Evolutionary conservation across 2,329 filamentous ascomycete genomes (phyloP).

Genomic region (Setomelanomma holmii): DNA sequence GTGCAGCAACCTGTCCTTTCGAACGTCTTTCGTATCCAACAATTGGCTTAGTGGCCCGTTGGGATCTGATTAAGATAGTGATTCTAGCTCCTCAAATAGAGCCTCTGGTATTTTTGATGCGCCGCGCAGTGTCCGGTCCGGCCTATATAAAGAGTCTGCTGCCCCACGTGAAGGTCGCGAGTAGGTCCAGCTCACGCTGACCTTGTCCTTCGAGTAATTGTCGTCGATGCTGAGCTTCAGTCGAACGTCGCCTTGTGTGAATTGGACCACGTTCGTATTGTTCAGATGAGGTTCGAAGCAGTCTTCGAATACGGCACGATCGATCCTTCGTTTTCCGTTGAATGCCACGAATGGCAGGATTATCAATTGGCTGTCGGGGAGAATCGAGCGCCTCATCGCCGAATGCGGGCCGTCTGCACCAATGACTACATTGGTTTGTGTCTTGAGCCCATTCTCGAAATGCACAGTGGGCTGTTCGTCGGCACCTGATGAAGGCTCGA

Average conservation of each 20-base stretch:
- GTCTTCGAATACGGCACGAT: conserved; percentile 28
- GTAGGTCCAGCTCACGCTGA: conserved; percentile 50
- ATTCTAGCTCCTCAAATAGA: conserved; percentile 44
- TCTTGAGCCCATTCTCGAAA: conserved; percentile 18
- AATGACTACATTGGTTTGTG: conserved; percentile 31
- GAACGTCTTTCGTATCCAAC: conserved; percentile 41
- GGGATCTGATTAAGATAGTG: conserved; percentile 25
- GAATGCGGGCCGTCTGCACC: conserved; percentile 52
- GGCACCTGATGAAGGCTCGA: conserved; percentile 9
- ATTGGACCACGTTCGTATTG: conserved; percentile 32
- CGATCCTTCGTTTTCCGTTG: conserved; percentile 28
- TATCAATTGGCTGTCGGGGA: conserved; percentile 29
- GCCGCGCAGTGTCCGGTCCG: conserved; percentile 36
- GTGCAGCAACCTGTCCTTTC: conserved; percentile 45
- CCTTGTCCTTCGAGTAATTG: conserved; percentile 22
- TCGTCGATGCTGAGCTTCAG: conserved; percentile 46
- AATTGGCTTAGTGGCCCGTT: conserved; percentile 39
- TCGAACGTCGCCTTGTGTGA: conserved; percentile 22
- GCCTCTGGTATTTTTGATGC: conserved; percentile 46
- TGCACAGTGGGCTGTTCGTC: neutral
- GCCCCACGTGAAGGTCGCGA: conserved; percentile 41
- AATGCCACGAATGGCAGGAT: conserved; percentile 50
- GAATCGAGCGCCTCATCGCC: conserved; percentile 31
- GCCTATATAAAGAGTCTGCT: conserved; percentile 44
- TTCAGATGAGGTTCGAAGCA: conserved; percentile 20